Base-by-base conservation (phyloP, 1,284 basidiomycete genomes). In the Testicularia cyperi region DNA sequence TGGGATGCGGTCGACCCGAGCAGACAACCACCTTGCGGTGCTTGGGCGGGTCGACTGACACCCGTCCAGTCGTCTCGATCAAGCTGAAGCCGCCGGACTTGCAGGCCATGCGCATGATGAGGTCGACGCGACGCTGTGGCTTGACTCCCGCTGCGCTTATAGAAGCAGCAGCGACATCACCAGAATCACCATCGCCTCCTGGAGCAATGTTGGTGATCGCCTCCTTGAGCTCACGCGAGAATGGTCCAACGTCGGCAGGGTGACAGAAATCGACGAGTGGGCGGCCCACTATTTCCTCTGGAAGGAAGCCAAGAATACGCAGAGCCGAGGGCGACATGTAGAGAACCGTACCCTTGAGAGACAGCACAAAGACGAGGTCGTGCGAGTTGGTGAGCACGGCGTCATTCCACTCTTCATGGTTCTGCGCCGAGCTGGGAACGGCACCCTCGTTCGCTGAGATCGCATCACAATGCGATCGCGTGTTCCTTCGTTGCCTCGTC, bases 171-270 rank as follows among this genome's bases (percentile, higher is more conserved):
- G 48, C 14, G 28, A 46, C 56, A 15, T 62, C 40, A 5, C 38
- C 29, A 19, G 44, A 47, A 1, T 40, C 39, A 9, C 38, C 47
- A 13, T 52, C 40, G 9, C 38, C 57, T 6, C 51, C 51, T 19
- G 21, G 44, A 13, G 39, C 41, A 13, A 48, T 53, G 21, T 53
- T 12, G 2, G 48, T 53, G 42, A 56, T 57, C 22, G 60, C 54
- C 24, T 95, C 92, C 78, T 96, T 96, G 58, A 96, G 82, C 78
- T 94, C 90, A 32, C 92, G 84, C 82, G 89, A 87, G 56, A 95
- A 83, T 0, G 91, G 90, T 1, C 94, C 87, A 31, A 91, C 81
- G 75, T 97, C 92, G 38, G 87, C 86, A 0, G 87, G 87, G 72
- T 95, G 90, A 54, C 90, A 90, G 47, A 90, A 72, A 80, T 74